Evolutionary conservation across 2,329 filamentous ascomycete genomes (phyloP).

Genomic region (Teratosphaeria epicoccoides): DNA sequence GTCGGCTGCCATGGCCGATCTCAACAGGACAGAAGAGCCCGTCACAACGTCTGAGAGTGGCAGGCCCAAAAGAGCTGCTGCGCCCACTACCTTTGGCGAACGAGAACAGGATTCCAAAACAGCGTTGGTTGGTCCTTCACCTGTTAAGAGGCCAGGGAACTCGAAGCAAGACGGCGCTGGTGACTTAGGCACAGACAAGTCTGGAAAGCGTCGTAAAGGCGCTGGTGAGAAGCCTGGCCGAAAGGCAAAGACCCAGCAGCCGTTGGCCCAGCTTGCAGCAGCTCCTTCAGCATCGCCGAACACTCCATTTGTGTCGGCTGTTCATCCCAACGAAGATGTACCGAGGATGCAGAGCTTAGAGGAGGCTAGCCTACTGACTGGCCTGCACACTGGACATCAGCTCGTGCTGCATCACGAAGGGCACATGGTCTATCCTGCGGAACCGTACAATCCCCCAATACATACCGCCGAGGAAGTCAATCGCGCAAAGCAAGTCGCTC

Average conservation of each 20-base stretch:
- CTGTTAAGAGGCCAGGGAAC: slow-evolving; percentile 26
- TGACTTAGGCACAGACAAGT: slow-evolving; percentile 23
- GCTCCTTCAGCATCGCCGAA: slow-evolving; percentile 25
- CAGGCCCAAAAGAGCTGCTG: slow-evolving; percentile 43
- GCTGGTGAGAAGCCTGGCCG: slow-evolving; percentile 27
- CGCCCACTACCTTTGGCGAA: slow-evolving; percentile 64
- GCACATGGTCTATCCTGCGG: slow-evolving; percentile 14
- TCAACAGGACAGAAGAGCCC: slow-evolving; percentile 37
- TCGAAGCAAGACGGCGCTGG: slow-evolving; percentile 18
- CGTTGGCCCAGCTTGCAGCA: slow-evolving; percentile 27
- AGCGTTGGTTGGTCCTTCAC: slow-evolving; percentile 46
- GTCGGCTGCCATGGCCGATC: slow-evolving; percentile 52
- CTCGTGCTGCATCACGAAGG: slow-evolving; percentile 9
- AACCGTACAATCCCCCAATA: slow-evolving; percentile 9
- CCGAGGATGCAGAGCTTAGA: slow-evolving; percentile 19
- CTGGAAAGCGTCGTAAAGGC: slow-evolving; percentile 20
- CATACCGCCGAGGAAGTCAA: slow-evolving; percentile 14
- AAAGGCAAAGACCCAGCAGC: slow-evolving; percentile 31
- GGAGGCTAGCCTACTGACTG: slow-evolving; percentile 24
- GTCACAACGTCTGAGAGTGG: slow-evolving; percentile 34
- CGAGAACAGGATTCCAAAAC: slow-evolving; percentile 52
- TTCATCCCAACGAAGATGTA: slow-evolving; percentile 20
- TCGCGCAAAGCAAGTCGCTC: slow-evolving; percentile 11
- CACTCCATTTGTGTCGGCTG: slow-evolving; percentile 16
- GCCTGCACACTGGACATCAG: slow-evolving; percentile 17